Percentiles rank a stretch among this genome's conserved stretches.
phyloP scores from a whole-genome alignment of 257 asterid species.

The Scutellaria barbata region DNA sequence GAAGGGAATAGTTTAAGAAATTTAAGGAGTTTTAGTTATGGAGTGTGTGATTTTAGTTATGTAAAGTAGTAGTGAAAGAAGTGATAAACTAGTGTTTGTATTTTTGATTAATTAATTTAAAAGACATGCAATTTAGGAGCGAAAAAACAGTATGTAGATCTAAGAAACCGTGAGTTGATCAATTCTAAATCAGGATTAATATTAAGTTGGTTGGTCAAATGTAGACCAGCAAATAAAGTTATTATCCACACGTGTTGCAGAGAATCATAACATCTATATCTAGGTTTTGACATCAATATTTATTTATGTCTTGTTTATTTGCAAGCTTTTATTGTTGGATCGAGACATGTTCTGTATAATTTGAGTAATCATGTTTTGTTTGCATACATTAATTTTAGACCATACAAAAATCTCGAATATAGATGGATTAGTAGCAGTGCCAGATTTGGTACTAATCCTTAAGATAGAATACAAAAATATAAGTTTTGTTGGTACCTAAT shows the following conservation, averaged over 20 bases:
- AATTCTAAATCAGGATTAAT: conserved; percentile 31
- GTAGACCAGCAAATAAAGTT: conserved; percentile 26
- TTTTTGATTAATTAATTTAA: neutral
- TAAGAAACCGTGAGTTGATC: conserved; percentile 40
- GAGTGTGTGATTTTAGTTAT: neutral
- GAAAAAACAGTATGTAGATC: conserved; percentile 36
- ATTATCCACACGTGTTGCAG: conserved; percentile 23
- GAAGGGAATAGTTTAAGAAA: neutral
- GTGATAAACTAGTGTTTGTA: neutral
- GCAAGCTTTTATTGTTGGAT: no score
- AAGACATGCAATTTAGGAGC: conserved; percentile 29
- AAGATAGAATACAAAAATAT: no score
- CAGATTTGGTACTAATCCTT: no score
- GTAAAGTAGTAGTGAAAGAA: neutral
- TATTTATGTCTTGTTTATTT: conserved; percentile 18
- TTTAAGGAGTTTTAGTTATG: neutral
- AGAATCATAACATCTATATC: neutral
- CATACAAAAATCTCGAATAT: no score
- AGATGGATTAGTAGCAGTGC: no score
- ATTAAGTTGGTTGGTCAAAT: conserved; percentile 33
- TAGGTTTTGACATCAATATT: neutral
- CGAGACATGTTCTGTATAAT: no score
- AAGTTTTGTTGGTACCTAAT: no score
- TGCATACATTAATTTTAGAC: no score
- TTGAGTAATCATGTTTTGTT: no score